These are phyloP conservation scores for Lizonia empirigonia DNA, from an alignment of 2,329 filamentous ascomycete genomes.

Conservation along the genomic window DNA sequence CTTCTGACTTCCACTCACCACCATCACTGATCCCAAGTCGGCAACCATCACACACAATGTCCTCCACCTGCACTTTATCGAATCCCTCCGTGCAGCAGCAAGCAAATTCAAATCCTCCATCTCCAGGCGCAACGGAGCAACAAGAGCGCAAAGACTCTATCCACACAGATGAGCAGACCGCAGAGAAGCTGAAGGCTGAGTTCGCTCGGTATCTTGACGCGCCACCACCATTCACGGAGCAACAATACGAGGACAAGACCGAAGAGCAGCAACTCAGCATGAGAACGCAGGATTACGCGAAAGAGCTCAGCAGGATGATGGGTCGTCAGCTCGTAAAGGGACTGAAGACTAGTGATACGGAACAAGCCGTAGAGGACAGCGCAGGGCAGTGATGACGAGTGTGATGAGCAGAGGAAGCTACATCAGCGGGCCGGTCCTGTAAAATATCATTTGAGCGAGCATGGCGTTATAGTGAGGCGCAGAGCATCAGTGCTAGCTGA, in stretches of 20 bases:
- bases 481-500: conserved; percentile 6
- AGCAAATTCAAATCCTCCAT: conserved; percentile 7
- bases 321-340: conserved; percentile 31
- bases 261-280: conserved; percentile 30
- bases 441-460: conserved; percentile 7
- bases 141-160: conserved; percentile 18
- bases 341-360: conserved; percentile 19
- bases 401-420: neutral
- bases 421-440: conserved; percentile 5
- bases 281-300: conserved; percentile 34
- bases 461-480: conserved; percentile 12
- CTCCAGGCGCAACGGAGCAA: conserved; percentile 7
- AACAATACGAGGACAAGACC: conserved; percentile 32
- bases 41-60: conserved; percentile 12
- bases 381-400: neutral
- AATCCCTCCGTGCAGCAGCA: neutral
- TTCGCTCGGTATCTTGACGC: conserved; percentile 29
- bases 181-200: conserved; percentile 22
- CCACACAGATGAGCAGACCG: conserved; percentile 12
- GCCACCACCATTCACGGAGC: conserved; percentile 28
- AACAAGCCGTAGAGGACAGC: neutral
- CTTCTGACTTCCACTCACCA: conserved; percentile 8
- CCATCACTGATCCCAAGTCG: conserved; percentile 11
- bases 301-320: conserved; percentile 37
- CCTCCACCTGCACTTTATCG: neutral